Percentiles rank a stretch among this genome's conserved stretches.
Conservation (phyloP, 2,329 filamentous ascomycete species). For the Beauveria rudraprayagi region DNA sequence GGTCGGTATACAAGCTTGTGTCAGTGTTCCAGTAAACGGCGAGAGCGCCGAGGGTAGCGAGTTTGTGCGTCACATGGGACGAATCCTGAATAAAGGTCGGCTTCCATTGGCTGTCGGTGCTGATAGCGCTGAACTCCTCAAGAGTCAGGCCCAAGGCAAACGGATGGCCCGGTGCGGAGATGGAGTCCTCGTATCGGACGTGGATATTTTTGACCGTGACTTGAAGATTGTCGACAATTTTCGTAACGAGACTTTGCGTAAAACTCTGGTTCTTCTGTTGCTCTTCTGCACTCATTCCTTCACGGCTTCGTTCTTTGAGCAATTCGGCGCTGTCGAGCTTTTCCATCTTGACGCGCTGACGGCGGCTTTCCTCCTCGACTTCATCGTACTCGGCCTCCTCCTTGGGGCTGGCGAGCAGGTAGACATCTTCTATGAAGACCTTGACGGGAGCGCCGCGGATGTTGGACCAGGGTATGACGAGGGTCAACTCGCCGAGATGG, state of each 20-base stretch:
- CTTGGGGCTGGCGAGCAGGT: constrained; percentile 86
- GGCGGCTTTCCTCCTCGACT: constrained; percentile 80
- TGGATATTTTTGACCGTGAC: constrained; percentile 98
- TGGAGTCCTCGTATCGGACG: constrained; percentile 93
- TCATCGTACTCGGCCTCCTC: constrained; percentile 91
- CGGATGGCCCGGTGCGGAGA: constrained; percentile 88
- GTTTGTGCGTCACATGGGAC: constrained; percentile 77
- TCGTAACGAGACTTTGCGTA: constrained; percentile 86
- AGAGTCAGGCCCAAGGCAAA: constrained; percentile 90
- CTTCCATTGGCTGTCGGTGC: constrained; percentile 89
- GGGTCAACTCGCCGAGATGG: constrained; percentile 82
- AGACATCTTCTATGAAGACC: constrained; percentile 94
- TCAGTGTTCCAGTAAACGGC: constrained; percentile 99
- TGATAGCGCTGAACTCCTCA: constrained; percentile 93
- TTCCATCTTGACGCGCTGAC: constrained; percentile 95
- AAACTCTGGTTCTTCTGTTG: constrained; percentile 98
- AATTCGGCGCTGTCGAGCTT: constrained; percentile 95
- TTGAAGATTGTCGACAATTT: constrained; percentile 97
- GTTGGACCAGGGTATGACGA: constrained; percentile 97
- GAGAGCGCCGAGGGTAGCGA: constrained; percentile 81
- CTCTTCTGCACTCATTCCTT: constrained; percentile 89
- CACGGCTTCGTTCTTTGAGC: constrained; percentile 83
- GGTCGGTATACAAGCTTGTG: constrained; percentile 55
- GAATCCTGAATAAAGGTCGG: constrained; percentile 93
- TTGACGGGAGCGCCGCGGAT: constrained; percentile 88